phyloP scores from a whole-genome alignment of 2,329 filamentous ascomycete species.

The Alternaria angustiovoidea region DNA sequence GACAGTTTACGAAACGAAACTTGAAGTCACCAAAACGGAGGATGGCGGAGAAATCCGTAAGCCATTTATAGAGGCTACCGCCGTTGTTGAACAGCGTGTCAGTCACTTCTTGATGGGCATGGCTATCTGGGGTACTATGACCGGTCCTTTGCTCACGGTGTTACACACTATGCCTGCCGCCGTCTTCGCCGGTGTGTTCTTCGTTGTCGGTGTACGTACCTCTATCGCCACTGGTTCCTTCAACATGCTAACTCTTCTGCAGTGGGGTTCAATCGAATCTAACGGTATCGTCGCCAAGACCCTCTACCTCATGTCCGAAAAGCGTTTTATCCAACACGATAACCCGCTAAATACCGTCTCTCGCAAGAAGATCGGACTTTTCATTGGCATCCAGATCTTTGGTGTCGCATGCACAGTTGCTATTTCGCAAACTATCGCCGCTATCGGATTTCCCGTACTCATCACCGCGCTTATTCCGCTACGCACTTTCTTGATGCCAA shows the following conservation, averaged over 20 bases:
- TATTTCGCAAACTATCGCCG: slow-evolving; percentile 65
- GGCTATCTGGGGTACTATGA: slow-evolving; percentile 63
- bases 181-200: slow-evolving; percentile 63
- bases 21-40: slow-evolving; percentile 51
- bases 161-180: slow-evolving; percentile 61
- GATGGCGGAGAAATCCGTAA: slow-evolving; percentile 54
- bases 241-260: slow-evolving; percentile 1
- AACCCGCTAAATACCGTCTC: slow-evolving; percentile 57
- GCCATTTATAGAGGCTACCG: slow-evolving; percentile 54
- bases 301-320: slow-evolving; percentile 57
- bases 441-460: slow-evolving; percentile 65
- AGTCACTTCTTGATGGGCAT: slow-evolving; percentile 64
- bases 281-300: slow-evolving; percentile 61
- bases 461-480: slow-evolving; percentile 65
- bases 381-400: slow-evolving; percentile 58
- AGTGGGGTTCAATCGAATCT: slow-evolving; percentile 55
- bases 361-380: slow-evolving; percentile 57
- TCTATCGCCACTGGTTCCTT: neutral
- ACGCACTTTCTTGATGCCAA: slow-evolving; percentile 58
- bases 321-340: slow-evolving; percentile 56
- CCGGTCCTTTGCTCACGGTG: slow-evolving; percentile 59
- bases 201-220: slow-evolving; percentile 59
- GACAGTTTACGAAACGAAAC: slow-evolving; percentile 48
- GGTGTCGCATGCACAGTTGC: slow-evolving; percentile 61
- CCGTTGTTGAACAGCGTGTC: slow-evolving; percentile 62